phyloP scores from a whole-genome alignment of 2,329 filamentous ascomycete genomes.

The Dothideomycetes sp. region DNA sequence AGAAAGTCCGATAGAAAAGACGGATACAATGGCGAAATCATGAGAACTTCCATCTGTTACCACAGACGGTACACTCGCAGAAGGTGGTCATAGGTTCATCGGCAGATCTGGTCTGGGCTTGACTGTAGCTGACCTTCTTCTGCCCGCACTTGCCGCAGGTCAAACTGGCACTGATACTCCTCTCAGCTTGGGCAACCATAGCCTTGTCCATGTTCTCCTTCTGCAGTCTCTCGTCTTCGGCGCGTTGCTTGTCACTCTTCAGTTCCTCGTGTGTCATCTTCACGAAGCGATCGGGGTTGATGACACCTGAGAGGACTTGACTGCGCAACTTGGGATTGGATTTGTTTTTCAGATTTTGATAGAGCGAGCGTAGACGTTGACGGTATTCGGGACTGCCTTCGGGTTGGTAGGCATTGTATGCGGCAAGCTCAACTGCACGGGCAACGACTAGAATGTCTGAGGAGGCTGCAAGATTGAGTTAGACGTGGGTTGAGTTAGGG shows the following conservation, averaged over 20 bases:
- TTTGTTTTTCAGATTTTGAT: conserved; percentile 90
- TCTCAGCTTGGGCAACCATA: conserved; percentile 86
- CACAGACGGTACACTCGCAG: conserved; percentile 45
- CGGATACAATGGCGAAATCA: conserved; percentile 16
- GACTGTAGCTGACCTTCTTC: conserved; percentile 90
- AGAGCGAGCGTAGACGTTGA: conserved; percentile 82
- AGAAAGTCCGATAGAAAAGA: not conserved
- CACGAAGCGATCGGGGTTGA: conserved; percentile 66
- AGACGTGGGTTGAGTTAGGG: not conserved
- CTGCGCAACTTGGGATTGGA: conserved; percentile 69
- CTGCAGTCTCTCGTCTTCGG: conserved; percentile 65
- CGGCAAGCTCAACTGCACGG: conserved; percentile 67
- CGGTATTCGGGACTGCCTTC: conserved; percentile 68
- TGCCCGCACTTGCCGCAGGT: conserved; percentile 87
- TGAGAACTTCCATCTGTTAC: conserved; percentile 43
- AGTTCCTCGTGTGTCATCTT: conserved; percentile 84
- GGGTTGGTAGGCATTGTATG: conserved; percentile 59
- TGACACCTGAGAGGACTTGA: conserved; percentile 65
- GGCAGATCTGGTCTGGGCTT: conserved; percentile 89
- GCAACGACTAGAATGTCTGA: conserved; percentile 58
- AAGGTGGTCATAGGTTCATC: conserved; percentile 72
- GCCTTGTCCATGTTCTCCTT: conserved; percentile 96
- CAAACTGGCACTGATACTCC: conserved; percentile 78
- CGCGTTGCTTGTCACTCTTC: conserved; percentile 73
- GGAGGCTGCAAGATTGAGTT: conserved; percentile 32